Evolutionary conservation across 2,329 filamentous ascomycete genomes (phyloP), one percentile per base, ranked within the genome.

Genomic region (Claviceps sp.): DNA sequence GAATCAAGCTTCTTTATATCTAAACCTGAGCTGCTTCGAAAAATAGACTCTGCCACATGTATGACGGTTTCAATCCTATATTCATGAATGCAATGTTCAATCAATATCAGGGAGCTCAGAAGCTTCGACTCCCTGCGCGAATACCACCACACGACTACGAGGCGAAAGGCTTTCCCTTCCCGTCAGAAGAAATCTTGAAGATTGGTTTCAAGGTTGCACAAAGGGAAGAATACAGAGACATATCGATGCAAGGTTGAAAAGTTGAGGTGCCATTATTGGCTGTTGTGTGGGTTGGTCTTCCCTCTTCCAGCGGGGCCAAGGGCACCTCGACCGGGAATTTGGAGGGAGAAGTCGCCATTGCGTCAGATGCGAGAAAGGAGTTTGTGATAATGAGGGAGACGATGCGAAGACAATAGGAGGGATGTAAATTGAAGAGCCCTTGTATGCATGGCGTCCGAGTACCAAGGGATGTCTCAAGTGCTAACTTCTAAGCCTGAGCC

Each of bases 61-160:
- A 37, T 24, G 11, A 9, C 42, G 5, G 20, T 14, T 14, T 14
- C 20, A 34, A 34, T 34, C 9, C 3, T 34, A 34, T 11, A 34
- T 34, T 34, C 30, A 11, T 11, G 30, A 11, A 34, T 11, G 30
- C 1, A 34, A 34, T 34, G 30, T 34, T 34, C 30, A 22, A 14
- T 24, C 51, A 55, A 54, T 58, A 37, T 44, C 50, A 47, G 54
- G 53, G 55, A 54, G 50, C 7, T 48, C 42, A 20, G n/a, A n/a
- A 24, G 30, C 43, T 26, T 24, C 14, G 5, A 22, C 48, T 22
- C 48, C 20, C 37, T 51, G 14, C 49, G 20, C 2, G 8, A 45
- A 30, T 20, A 16, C 20, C 40, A 14, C 14, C 24, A 13, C 6
- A 26, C 41, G 22, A 24, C 41, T 41, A 2, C 40, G 18, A 37